Evolutionary conservation across 1,284 basidiomycete species (phyloP), one percentile per base, ranked within the genome.

Genomic region (Ustilago shanxiensis): DNA sequence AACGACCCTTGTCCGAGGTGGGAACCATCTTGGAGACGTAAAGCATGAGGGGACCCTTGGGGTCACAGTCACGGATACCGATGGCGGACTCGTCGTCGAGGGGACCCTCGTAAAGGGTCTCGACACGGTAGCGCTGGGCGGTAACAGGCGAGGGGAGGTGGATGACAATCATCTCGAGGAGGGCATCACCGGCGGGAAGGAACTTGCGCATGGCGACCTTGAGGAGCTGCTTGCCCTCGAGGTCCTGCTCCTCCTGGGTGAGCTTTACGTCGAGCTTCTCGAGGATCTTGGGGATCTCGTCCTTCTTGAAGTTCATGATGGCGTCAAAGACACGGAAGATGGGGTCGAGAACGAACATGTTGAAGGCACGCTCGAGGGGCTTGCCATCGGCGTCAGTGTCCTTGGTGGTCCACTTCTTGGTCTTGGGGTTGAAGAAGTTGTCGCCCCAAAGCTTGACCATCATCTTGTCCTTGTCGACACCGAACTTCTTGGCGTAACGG

Each of bases 11-110:
- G 89, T 99, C 97, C 84, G 96, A 97, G 68, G 97, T 99, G 79
- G 97, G 97, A 82, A 99, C 96, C 97, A 99, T 99, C 92, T 99
- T 99, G 85, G 97, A 99, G 89, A 99, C 90, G 89, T 99, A 99
- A 83, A 98, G 91, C 88, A 99, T 95, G 81, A 99, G 92, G 80
- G 97, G 97, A 78, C 92, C 97, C 77, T 93, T 93, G 87, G 97
- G 92, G 89, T 99, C 94, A 88, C 97, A 99, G 88, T 99, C 95
- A 79, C 97, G 93, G 89, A 99, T 97, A 90, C 92, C 94, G 85
- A 98, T 95, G 84, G 97, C 97, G 69, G 94, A 96, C 89, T 99
- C 96, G 87, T 99, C 97, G 88, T 99, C 97, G 93, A 98, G 93
- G 85, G 97, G 97, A 87, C 97, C 97, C 88, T 99, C 97, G 89